Conservation (phyloP, 1,284 basidiomycete species). For the Ceratobasidium sp. region DNA sequence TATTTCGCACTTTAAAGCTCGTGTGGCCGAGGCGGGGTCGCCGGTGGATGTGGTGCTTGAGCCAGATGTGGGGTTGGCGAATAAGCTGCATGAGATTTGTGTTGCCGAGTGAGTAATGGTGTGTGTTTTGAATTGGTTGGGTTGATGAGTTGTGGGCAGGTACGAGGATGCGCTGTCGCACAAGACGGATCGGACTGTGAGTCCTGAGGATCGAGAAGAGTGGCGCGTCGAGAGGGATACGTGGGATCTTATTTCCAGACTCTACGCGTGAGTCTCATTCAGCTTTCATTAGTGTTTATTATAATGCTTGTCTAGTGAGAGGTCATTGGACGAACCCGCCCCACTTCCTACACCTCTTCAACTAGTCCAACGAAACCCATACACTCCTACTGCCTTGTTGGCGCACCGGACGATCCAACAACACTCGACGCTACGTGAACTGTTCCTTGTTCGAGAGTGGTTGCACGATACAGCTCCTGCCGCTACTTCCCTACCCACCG, state of each 20-base stretch:
- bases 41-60: conserved; percentile 62
- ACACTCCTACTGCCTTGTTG: conserved; percentile 74
- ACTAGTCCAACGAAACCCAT: conserved; percentile 63
- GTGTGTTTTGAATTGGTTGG: background rate
- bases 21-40: background rate
- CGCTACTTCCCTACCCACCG: conserved; percentile 61
- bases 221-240: conserved; percentile 79
- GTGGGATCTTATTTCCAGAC: conserved; percentile 77
- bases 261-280: conserved; percentile 51
- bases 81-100: conserved; percentile 67
- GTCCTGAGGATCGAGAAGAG: conserved; percentile 62
- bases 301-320: background rate
- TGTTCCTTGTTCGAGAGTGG: conserved; percentile 82
- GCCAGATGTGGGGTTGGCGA: conserved; percentile 71
- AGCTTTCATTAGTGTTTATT: conserved; percentile 53
- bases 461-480: conserved; percentile 72
- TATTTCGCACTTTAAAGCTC: conserved; percentile 23
- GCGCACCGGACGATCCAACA: conserved; percentile 70
- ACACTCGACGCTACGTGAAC: conserved; percentile 67
- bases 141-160: conserved; percentile 44
- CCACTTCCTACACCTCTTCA: conserved; percentile 60
- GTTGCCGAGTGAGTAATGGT: conserved; percentile 61
- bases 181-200: conserved; percentile 49
- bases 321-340: conserved; percentile 66
- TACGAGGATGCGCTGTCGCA: conserved; percentile 61